These are phyloP conservation scores for Amanita pseudoporphyria DNA, from an alignment of 768 basidiomycete species.

Conservation along the genomic window DNA sequence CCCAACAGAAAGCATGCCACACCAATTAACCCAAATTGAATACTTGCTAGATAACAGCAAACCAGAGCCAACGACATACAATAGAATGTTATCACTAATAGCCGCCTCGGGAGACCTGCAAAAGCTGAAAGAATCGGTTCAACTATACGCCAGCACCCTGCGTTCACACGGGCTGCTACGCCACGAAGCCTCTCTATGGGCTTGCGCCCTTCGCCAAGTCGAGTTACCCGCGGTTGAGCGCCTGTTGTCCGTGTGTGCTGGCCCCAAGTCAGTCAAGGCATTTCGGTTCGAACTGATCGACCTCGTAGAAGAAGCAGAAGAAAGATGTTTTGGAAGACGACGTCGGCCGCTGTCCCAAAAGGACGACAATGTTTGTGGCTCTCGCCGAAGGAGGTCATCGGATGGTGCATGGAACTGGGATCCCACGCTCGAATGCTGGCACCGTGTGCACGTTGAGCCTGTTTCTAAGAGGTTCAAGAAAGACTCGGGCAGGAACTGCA, in stretches of 20 bases:
- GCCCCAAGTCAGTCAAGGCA: slow-evolving; percentile 17
- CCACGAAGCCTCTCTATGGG: slow-evolving; percentile 44
- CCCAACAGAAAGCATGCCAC: not conserved
- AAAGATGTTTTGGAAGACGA: slow-evolving; percentile 29
- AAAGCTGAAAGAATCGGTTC: slow-evolving; percentile 12
- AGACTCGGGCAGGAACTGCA: not conserved
- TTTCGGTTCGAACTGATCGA: slow-evolving; percentile 34
- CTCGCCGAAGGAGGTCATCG: not conserved
- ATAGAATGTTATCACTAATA: slow-evolving; percentile 11
- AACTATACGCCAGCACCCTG: slow-evolving; percentile 21
- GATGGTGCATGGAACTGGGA: slow-evolving; percentile 1
- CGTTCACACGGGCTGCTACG: slow-evolving; percentile 23
- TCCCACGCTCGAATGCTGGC: slow-evolving; percentile 2
- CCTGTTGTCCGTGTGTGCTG: slow-evolving; percentile 10
- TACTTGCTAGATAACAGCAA: slow-evolving; percentile 7
- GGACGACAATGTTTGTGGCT: not conserved
- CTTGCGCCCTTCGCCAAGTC: slow-evolving; percentile 36
- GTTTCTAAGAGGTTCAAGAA: not conserved
- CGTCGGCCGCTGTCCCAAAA: not conserved
- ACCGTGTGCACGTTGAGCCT: not conserved
- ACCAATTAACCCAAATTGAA: slow-evolving; percentile 1
- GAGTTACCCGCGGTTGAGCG: slow-evolving; percentile 23
- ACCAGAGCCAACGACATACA: slow-evolving; percentile 18
- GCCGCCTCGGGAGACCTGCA: slow-evolving; percentile 9
- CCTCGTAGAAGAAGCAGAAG: slow-evolving; percentile 42